phyloP scores from a whole-genome alignment of 1,284 basidiomycete genomes.

The Ceratobasidium sp. region DNA sequence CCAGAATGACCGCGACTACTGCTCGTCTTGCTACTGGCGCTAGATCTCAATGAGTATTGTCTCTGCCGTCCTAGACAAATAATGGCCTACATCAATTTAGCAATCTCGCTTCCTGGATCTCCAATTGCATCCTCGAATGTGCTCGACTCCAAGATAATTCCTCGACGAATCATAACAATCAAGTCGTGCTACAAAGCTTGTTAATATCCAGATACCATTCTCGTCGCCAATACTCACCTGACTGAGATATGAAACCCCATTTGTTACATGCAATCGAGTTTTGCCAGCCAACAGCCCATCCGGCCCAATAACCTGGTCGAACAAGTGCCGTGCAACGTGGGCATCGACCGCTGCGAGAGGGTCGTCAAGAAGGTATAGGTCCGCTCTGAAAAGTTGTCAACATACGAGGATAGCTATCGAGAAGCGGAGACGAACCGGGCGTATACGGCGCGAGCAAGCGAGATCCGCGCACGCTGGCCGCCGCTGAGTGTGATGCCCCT shows the following conservation, averaged over 20 bases:
- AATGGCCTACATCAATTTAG: constrained; percentile 79
- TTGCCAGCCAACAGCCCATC: constrained; percentile 87
- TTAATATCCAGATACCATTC: not conserved
- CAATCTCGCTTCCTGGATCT: constrained; percentile 77
- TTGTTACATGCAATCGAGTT: constrained; percentile 90
- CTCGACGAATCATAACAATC: constrained; percentile 84
- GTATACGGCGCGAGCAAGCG: constrained; percentile 64
- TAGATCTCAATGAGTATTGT: constrained; percentile 9
- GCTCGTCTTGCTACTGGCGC: constrained; percentile 39
- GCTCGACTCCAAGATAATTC: constrained; percentile 87
- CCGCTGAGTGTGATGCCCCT: too few relatives aligned
- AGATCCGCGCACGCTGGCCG: too few relatives aligned
- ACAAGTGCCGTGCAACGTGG: constrained; percentile 78
- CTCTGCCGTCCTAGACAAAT: constrained; percentile 29
- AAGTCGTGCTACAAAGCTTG: constrained; percentile 74
- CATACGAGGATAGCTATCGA: not conserved
- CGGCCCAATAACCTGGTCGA: constrained; percentile 91
- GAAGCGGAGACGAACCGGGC: constrained; percentile 49
- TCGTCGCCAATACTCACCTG: constrained; percentile 1
- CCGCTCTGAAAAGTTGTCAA: constrained; percentile 62
- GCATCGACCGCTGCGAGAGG: constrained; percentile 76
- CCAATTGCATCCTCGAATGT: constrained; percentile 75
- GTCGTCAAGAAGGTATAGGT: constrained; percentile 68
- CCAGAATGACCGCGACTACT: constrained; percentile 42
- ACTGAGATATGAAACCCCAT: constrained; percentile 86